These are phyloP conservation scores for Calophaca sinica DNA, from an alignment of 306 rosid genomes.

Conservation along the genomic window DNA sequence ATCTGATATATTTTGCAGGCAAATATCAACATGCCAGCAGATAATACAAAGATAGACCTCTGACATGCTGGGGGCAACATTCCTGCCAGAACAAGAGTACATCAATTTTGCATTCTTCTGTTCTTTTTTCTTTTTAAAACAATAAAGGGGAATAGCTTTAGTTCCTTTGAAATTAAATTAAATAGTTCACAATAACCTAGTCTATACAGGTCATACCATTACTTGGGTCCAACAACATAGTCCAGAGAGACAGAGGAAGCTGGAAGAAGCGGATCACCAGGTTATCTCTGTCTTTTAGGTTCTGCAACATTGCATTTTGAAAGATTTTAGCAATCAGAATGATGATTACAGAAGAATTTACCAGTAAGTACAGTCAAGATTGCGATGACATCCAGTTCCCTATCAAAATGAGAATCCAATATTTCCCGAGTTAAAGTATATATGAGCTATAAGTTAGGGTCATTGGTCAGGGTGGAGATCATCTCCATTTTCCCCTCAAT, in stretches of 20 bases:
- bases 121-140: background rate
- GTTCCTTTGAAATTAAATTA: conserved; percentile 22
- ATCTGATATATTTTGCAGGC: conserved; percentile 78
- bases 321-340: conserved; percentile 27
- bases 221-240: conserved; percentile 65
- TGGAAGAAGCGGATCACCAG: conserved; percentile 77
- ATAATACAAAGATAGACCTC: conserved; percentile 78
- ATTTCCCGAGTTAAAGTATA: background rate
- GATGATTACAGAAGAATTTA: background rate
- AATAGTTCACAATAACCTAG: background rate
- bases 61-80: conserved; percentile 65
- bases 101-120: conserved; percentile 27
- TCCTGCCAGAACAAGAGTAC: conserved; percentile 59
- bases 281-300: conserved; percentile 68
- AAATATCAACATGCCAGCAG: conserved; percentile 80
- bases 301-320: conserved; percentile 61
- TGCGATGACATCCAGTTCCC: background rate
- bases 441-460: background rate
- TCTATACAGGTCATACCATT: conserved; percentile 60
- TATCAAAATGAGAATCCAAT: conserved; percentile 5
- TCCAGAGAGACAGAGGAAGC: conserved; percentile 86
- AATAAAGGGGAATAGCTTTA: background rate
- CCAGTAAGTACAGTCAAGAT: background rate
- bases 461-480: no score
- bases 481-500: no score